Evolutionary conservation across 805 yeast species (phyloP).

Genomic region (Nakazawaea pomicola): DNA sequence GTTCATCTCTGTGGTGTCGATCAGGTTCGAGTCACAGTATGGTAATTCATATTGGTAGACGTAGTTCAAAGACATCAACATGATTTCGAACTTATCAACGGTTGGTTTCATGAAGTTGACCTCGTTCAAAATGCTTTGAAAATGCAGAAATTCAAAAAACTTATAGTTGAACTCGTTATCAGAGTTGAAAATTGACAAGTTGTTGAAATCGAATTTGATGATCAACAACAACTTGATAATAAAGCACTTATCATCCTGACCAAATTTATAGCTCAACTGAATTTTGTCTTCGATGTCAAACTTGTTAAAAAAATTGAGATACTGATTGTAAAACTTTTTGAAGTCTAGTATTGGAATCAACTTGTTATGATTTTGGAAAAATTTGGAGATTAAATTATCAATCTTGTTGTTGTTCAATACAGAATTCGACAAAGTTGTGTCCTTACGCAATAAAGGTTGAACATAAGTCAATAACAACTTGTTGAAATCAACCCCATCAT

Average conservation of each 20-base stretch:
- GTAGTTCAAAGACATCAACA: conserved; percentile 43
- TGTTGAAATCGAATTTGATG: conserved; percentile 41
- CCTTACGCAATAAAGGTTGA: conserved; percentile 11
- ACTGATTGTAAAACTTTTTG: conserved; percentile 46
- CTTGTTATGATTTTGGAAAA: conserved; percentile 47
- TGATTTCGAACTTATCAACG: conserved; percentile 44
- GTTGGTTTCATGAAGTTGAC: conserved; percentile 45
- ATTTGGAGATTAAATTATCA: conserved; percentile 44
- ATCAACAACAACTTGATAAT: conserved; percentile 48
- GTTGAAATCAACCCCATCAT: conserved; percentile 33
- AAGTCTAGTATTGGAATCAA: conserved; percentile 53
- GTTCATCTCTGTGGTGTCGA: conserved; percentile 26
- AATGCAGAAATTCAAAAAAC: conserved; percentile 30
- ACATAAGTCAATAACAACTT: conserved; percentile 12
- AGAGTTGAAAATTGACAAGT: conserved; percentile 30
- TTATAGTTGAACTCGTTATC: conserved; percentile 19
- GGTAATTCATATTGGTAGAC: conserved; percentile 34
- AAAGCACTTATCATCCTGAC: conserved; percentile 34
- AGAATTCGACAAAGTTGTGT: background rate
- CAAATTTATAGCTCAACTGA: conserved; percentile 26
- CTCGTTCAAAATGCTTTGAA: conserved; percentile 40
- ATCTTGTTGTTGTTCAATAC: conserved; percentile 19
- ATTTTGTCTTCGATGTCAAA: conserved; percentile 28
- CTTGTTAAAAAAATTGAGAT: conserved; percentile 42
- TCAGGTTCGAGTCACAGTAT: conserved; percentile 13